These are phyloP conservation scores for Penicillium paxilli DNA, from an alignment of 495 filamentous ascomycete genomes.

Conservation along the genomic window DNA sequence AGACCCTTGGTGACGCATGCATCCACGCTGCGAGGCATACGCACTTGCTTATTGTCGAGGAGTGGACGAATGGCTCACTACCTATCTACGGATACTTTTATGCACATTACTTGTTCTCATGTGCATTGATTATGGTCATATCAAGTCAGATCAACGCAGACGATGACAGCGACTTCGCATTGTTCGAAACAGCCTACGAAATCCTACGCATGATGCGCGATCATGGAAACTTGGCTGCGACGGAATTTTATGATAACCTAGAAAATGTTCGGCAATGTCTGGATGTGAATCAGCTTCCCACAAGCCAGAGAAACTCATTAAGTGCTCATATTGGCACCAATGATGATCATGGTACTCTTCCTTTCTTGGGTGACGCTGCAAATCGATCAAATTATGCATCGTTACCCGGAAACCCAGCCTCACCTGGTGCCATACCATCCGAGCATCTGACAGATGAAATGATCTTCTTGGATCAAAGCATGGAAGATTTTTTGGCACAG, in stretches of 20 bases:
- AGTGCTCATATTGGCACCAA: not conserved
- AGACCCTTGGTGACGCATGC: constrained; percentile 34
- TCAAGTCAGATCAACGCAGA: constrained; percentile 27
- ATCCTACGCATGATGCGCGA: constrained; percentile 28
- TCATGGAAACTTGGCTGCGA: constrained; percentile 32
- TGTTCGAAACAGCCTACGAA: constrained; percentile 29
- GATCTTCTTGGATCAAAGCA: constrained; percentile 28
- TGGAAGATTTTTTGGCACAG: constrained; percentile 32
- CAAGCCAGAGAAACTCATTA: not conserved
- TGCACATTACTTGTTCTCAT: constrained; percentile 37
- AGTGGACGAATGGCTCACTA: constrained; percentile 37
- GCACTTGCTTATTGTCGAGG: constrained; percentile 30
- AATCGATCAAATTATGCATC: not conserved
- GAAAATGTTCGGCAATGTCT: constrained; percentile 21
- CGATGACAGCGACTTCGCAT: constrained; percentile 17
- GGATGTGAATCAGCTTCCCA: not conserved
- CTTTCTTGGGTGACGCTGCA: not conserved
- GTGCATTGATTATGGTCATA: constrained; percentile 28
- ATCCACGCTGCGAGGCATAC: constrained; percentile 31
- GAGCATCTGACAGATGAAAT: constrained; percentile 21
- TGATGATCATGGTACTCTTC: not conserved
- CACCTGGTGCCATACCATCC: constrained; percentile 7
- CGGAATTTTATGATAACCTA: constrained; percentile 34
- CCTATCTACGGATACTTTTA: constrained; percentile 36
- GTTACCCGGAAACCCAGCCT: not conserved